These are phyloP conservation scores for Sporothrix sp. DNA, from an alignment of 2,329 filamentous ascomycete species.

Conservation along the genomic window DNA sequence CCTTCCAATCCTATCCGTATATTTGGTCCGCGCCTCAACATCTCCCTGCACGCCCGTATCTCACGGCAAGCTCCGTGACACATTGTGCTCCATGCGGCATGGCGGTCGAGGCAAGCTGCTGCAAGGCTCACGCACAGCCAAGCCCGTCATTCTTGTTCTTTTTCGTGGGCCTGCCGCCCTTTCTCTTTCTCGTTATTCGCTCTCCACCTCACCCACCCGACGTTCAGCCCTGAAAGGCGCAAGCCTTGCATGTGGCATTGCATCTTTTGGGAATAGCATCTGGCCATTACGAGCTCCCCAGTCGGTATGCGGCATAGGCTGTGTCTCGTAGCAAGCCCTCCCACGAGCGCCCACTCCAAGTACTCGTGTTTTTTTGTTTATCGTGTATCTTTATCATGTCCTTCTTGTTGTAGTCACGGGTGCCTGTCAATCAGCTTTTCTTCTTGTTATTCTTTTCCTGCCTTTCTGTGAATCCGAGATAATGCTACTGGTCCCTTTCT, in stretches of 20 bases:
- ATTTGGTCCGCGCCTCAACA: too few species aligned
- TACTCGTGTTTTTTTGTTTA: too few species aligned
- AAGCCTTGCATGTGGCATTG: not conserved
- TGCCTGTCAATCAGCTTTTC: not conserved
- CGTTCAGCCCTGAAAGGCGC: constrained; percentile 1
- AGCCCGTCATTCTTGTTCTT: not conserved
- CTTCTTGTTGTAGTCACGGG: not conserved
- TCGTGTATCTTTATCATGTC: not conserved
- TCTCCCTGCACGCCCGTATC: too few species aligned
- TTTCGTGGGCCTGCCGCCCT: too few species aligned
- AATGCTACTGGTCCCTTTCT: not conserved
- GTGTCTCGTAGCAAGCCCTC: too few species aligned
- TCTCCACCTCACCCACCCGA: not conserved
- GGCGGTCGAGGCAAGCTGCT: too few species aligned
- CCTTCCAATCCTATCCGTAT: not conserved
- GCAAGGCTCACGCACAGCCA: too few species aligned
- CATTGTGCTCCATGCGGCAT: too few species aligned
- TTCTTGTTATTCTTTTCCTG: not conserved
- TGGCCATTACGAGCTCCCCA: not conserved
- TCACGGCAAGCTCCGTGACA: too few species aligned
- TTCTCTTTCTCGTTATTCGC: not conserved
- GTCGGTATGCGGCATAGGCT: too few species aligned
- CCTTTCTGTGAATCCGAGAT: not conserved
- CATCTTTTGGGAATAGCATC: not conserved
- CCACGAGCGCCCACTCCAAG: too few species aligned